phyloP scores from a whole-genome alignment of 1,284 basidiomycete species.

The Malassezia caprae region DNA sequence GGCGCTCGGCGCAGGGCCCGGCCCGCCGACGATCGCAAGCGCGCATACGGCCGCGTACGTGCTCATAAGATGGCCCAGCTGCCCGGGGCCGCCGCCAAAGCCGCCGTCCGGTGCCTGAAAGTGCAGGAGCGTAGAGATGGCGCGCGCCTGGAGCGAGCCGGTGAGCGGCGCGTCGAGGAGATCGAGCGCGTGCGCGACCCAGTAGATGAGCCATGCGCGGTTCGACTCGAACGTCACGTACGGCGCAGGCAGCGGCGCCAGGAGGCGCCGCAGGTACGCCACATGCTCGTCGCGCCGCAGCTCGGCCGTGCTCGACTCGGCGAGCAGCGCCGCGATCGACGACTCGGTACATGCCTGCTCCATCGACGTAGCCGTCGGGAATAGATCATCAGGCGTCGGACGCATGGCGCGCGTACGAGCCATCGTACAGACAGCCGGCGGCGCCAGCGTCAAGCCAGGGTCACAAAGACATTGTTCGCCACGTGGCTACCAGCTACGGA shows the following conservation, averaged over 20 bases:
- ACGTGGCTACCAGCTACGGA: constrained; percentile 25
- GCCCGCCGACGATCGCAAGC: constrained; percentile 67
- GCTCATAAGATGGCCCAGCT: constrained; percentile 74
- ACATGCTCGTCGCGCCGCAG: constrained; percentile 35
- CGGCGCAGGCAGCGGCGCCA: constrained; percentile 34
- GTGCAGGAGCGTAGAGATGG: constrained; percentile 41
- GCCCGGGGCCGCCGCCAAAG: constrained; percentile 81
- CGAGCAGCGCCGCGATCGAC: constrained; percentile 29
- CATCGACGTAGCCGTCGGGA: constrained; percentile 29
- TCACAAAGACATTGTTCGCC: not conserved
- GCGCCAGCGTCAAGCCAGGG: not conserved
- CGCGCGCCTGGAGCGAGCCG: constrained; percentile 23
- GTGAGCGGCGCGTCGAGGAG: constrained; percentile 33
- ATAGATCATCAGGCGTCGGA: constrained; percentile 31
- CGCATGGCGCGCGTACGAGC: constrained; percentile 5
- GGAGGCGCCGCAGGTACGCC: constrained; percentile 31
- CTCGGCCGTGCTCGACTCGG: constrained; percentile 14
- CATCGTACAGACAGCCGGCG: not conserved
- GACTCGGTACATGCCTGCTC: constrained; percentile 37
- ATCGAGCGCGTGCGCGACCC: constrained; percentile 39
- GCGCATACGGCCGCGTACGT: constrained; percentile 81
- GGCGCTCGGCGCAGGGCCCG: constrained; percentile 47
- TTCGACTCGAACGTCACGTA: constrained; percentile 43
- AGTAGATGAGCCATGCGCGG: constrained; percentile 46
- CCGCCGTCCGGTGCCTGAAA: constrained; percentile 56